Percentiles rank a stretch among this genome's conserved stretches.
These are phyloP conservation scores for Eucalyptus pumila DNA, from an alignment of 345 rosid species.

Conservation along the genomic window DNA sequence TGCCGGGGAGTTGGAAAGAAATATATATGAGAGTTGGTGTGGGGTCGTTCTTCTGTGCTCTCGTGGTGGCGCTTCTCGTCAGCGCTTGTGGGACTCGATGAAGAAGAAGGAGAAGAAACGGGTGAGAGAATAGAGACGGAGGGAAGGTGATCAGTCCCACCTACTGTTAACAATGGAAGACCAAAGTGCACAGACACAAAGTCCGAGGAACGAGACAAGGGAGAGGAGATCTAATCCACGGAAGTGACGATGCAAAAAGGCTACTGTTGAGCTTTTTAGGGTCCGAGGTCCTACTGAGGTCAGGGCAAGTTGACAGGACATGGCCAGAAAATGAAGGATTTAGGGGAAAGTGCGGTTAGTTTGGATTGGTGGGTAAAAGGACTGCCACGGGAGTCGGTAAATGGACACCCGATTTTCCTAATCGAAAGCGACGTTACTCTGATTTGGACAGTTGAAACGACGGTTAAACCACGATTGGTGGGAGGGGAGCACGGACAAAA, in stretches of 20 bases:
- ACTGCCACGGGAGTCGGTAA: neutral
- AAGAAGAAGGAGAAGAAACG: neutral
- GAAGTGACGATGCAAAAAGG: neutral
- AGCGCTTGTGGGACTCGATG: neutral
- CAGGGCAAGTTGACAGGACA: neutral
- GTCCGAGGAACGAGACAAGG: neutral
- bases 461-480: neutral
- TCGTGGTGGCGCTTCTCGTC: neutral
- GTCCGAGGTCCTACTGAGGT: neutral
- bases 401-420: neutral
- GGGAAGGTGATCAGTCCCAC: slow-evolving; percentile 72
- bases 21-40: neutral
- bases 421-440: neutral
- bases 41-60: neutral
- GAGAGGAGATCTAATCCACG: neutral
- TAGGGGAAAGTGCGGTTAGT: neutral
- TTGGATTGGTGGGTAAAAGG: neutral
- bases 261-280: neutral
- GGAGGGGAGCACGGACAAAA: neutral
- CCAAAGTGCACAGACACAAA: neutral
- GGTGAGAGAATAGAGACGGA: neutral
- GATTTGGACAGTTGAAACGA: neutral
- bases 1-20: neutral
- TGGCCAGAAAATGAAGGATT: neutral
- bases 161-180: slow-evolving; percentile 5